These are phyloP conservation scores for Geoglossum glabrum DNA, from an alignment of 495 filamentous ascomycete genomes.

Conservation along the genomic window DNA sequence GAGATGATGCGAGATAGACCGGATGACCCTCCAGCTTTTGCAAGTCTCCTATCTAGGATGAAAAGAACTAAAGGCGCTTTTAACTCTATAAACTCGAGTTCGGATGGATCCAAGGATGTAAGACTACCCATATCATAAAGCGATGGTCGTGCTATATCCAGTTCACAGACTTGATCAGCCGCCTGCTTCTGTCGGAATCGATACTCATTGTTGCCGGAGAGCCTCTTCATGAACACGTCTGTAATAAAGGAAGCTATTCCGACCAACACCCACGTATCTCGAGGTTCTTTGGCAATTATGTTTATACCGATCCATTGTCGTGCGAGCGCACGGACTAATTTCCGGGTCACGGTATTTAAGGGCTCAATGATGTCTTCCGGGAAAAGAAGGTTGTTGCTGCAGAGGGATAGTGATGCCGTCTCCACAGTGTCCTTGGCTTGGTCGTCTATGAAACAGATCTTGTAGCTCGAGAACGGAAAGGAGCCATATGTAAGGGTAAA, in stretches of 20 bases:
- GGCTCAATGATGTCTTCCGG: conserved; percentile 64
- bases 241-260: conserved; percentile 88
- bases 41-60: conserved; percentile 75
- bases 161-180: conserved; percentile 58
- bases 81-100: conserved; percentile 72
- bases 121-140: conserved; percentile 59
- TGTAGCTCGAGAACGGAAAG: conserved; percentile 75
- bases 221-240: conserved; percentile 66
- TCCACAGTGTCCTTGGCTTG: conserved; percentile 47
- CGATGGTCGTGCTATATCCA: conserved; percentile 67
- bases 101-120: conserved; percentile 58
- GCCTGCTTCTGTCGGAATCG: conserved; percentile 74
- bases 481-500: conserved; percentile 68
- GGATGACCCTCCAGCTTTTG: conserved; percentile 65
- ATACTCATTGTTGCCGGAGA: conserved; percentile 90
- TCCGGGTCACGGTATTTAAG: conserved; percentile 55
- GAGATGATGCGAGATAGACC: conserved; percentile 72
- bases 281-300: conserved; percentile 56
- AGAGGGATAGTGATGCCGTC: conserved; percentile 68
- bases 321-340: conserved; percentile 65
- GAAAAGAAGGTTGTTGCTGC: conserved; percentile 69
- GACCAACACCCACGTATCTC: conserved; percentile 81
- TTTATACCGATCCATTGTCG: conserved; percentile 85
- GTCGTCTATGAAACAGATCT: conserved; percentile 87
- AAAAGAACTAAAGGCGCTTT: conserved; percentile 86